These are phyloP conservation scores for Metschnikowia lunata DNA, from an alignment of 805 yeast species.

Conservation along the genomic window DNA sequence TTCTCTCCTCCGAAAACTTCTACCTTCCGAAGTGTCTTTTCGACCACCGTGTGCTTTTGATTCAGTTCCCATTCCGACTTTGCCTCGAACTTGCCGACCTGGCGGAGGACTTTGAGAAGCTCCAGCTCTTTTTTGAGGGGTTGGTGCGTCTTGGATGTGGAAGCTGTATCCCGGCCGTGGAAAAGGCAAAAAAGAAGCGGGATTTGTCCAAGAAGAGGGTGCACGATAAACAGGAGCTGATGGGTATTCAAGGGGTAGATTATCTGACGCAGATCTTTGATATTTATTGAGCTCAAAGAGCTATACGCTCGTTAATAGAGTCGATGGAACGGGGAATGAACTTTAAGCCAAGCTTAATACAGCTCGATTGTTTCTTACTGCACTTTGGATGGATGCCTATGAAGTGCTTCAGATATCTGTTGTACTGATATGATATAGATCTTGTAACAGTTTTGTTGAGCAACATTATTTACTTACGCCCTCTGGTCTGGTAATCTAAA, in stretches of 20 bases:
- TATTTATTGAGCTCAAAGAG: conserved; percentile 1
- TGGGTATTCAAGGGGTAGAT: conserved; percentile 4
- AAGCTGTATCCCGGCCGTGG: conserved; percentile 10
- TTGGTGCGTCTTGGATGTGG: conserved; percentile 24
- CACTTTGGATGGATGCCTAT: too few species aligned
- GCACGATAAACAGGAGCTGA: not conserved
- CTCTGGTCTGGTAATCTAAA: too few species aligned
- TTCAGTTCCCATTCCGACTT: conserved; percentile 21
- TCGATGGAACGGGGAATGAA: not conserved
- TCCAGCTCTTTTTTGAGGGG: conserved; percentile 23
- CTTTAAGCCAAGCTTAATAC: too few species aligned
- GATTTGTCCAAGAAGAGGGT: conserved; percentile 3
- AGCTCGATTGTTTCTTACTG: too few species aligned
- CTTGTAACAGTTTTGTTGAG: too few species aligned
- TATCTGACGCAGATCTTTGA: conserved; percentile 13
- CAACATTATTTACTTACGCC: too few species aligned
- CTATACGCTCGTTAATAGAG: not conserved
- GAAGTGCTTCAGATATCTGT: too few species aligned
- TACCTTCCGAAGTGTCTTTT: conserved; percentile 20
- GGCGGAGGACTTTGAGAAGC: conserved; percentile 20
- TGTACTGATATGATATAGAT: too few species aligned
- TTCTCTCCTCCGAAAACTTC: conserved; percentile 17
- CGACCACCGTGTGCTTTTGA: conserved; percentile 22
- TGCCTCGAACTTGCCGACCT: conserved; percentile 17
- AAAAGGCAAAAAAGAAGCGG: conserved; percentile 5